Evolutionary conservation across 805 yeast species (phyloP), one percentile per base, ranked within the genome.

Genomic region (Yamadazyma philogaea): DNA sequence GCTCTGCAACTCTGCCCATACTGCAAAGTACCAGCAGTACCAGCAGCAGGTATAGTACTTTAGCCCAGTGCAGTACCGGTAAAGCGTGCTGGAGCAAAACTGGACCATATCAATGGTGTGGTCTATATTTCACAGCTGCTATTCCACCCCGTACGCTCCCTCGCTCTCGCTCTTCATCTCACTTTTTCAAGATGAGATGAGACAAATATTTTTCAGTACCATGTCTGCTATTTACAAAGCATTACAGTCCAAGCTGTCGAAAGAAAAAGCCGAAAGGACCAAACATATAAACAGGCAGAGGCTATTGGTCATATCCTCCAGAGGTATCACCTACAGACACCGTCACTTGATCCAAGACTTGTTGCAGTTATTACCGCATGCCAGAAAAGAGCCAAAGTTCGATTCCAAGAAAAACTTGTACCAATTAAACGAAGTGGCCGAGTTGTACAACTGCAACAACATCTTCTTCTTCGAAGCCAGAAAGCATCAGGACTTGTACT

Each of bases 311-410:
- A 85, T 91, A 56, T 85, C 97, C 3, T 89, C 97, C 31, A 80
- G 99, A 63, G 99, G 99, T 52, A 86, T 91, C 44, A 89, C 96
- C 21, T 88, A 72, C 61, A 84, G 99, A 70, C 98, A 93, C 61
- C 89, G 99, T 59, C 98, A 93, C 66, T 70, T 93, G 57, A 87
- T 93, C 49, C 77, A 78, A 52, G 98, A 93, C 67, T 69, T 93
- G 48, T 70, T 80, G 51, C 66, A 79, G 17, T 71, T 93, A 61
- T 68, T 93, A 61, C 99, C 99, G 43, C 99, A 93, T 61, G 84
- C 96, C 32, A 82, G 96, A 63, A 91, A 90, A 60, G 99, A 93
- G 68, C 95, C 97, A 47, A 93, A 93, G 63, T 76, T 91, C 57
- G 99, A 93, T 66, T 83, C 90, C 45, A 93, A 93, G 68, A 87